Percentiles rank a stretch among this genome's conserved stretches.
Conservation (phyloP, 164 flowering plant species). For the Berberis thunbergii region DNA sequence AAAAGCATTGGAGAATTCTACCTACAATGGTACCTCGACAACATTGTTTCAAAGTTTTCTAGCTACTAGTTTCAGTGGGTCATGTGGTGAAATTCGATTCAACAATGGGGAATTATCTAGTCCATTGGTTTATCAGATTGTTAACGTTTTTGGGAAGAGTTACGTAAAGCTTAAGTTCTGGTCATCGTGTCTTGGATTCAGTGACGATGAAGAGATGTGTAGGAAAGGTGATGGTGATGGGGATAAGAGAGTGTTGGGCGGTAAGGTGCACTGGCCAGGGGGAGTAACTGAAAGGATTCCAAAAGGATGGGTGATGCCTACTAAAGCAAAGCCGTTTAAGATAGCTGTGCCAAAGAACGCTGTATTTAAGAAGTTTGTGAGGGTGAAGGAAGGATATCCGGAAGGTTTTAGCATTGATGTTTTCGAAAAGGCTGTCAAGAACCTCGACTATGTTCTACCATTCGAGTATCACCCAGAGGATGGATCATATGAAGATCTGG, state of each 20-base stretch:
- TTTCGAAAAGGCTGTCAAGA: conserved; percentile 7
- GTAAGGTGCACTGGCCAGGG: background rate
- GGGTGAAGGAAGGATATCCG: too few relatives aligned
- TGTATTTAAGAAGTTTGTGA: background rate
- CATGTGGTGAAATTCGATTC: conserved; percentile 15
- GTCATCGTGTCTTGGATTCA: conserved; percentile 3
- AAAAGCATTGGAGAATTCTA: conserved; percentile 2
- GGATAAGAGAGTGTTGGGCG: background rate
- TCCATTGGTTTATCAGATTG: conserved; percentile 4
- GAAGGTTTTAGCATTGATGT: too few relatives aligned
- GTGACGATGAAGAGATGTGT: background rate
- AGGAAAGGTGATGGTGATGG: background rate
- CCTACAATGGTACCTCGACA: conserved; percentile 2
- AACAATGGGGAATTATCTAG: conserved; percentile 4
- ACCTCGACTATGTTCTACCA: conserved; percentile 21
- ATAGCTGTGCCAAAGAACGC: background rate
- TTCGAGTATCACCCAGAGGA: conserved; percentile 12
- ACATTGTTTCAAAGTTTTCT: conserved; percentile 6
- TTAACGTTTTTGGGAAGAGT: conserved; percentile 14
- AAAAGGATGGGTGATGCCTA: background rate
- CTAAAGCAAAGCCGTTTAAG: background rate
- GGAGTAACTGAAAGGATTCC: background rate
- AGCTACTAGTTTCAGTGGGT: conserved; percentile 11
- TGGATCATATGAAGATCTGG: conserved; percentile 20
- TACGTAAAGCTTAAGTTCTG: conserved; percentile 13